These are phyloP conservation scores for Saccharomycopsis sp. DNA, from an alignment of 805 yeast genomes.

Conservation along the genomic window DNA sequence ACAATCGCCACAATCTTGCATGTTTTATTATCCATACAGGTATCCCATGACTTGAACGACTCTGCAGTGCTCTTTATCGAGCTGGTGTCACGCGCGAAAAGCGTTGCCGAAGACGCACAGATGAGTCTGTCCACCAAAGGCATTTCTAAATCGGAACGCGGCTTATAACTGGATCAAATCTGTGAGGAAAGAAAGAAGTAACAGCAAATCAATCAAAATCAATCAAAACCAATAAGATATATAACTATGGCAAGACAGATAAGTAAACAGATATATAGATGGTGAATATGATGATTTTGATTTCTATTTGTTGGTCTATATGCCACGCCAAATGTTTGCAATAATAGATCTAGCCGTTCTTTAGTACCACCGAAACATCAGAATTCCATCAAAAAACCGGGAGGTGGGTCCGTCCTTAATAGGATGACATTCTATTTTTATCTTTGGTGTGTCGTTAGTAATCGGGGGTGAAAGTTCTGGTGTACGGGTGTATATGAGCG, in stretches of 20 bases:
- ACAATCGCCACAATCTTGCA: conserved; percentile 62
- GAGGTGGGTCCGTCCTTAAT: neutral
- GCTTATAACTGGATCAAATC: neutral
- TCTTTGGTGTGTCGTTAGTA: neutral
- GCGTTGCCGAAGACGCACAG: conserved; percentile 2
- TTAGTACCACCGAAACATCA: neutral
- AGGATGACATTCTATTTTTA: neutral
- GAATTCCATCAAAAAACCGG: neutral
- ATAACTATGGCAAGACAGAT: too few relatives aligned
- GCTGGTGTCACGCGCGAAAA: neutral
- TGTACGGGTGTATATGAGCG: neutral
- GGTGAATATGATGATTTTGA: too few relatives aligned
- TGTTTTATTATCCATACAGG: conserved; percentile 55
- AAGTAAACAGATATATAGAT: too few relatives aligned
- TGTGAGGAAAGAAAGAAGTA: too few relatives aligned
- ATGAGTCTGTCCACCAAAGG: neutral
- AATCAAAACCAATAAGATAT: too few relatives aligned
- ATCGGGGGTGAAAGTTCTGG: neutral
- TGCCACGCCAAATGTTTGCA: too few relatives aligned
- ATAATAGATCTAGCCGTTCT: neutral
- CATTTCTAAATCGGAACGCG: neutral
- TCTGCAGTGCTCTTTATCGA: conserved; percentile 11
- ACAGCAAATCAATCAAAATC: too few relatives aligned
- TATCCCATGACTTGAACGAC: conserved; percentile 48
- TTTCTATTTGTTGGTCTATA: too few relatives aligned